These are phyloP conservation scores for Phialemonium atrogriseum DNA, from an alignment of 2,329 filamentous ascomycete species.

Conservation along the genomic window DNA sequence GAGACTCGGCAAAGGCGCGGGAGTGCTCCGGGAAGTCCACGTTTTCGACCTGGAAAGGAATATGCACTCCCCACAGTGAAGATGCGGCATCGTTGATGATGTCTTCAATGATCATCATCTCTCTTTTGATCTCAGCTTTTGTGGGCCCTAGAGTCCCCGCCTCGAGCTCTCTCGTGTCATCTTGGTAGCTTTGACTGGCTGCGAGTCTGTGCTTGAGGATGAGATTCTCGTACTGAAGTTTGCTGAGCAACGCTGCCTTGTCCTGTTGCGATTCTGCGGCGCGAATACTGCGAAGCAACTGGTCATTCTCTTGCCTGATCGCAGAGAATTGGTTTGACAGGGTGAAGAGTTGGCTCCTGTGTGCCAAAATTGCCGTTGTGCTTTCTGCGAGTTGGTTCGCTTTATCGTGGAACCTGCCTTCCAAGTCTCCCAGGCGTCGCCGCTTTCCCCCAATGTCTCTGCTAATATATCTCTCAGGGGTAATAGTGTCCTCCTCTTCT, in stretches of 20 bases:
- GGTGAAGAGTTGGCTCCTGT: constrained; percentile 5
- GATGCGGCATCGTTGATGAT: not conserved
- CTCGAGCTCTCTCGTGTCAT: not conserved
- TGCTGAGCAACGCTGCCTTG: constrained; percentile 1
- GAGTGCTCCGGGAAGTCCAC: not conserved
- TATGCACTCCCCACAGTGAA: constrained; percentile 1
- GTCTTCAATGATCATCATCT: not conserved
- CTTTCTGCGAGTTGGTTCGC: not conserved
- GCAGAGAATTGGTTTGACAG: constrained; percentile 3
- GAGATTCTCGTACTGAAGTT: constrained; percentile 2
- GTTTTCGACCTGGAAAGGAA: not conserved
- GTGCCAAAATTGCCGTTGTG: not conserved
- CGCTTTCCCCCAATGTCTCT: too few relatives aligned
- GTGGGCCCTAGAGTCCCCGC: too few relatives aligned
- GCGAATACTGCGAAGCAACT: constrained; percentile 1
- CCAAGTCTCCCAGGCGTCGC: too few relatives aligned
- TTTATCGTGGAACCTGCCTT: not conserved
- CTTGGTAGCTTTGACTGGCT: constrained; percentile 3
- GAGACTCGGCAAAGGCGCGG: not conserved
- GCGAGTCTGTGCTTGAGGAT: constrained; percentile 1
- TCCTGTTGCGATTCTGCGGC: constrained; percentile 2
- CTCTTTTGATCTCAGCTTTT: too few relatives aligned
- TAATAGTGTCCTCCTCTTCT: too few relatives aligned
- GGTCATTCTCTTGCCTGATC: constrained; percentile 2
- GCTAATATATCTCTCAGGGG: too few relatives aligned